A percentile compares a stretch with the other conserved stretches of the same genome.
Conservation (phyloP, 148 eudicot genomes). For the Chenopodium suecicum region DNA sequence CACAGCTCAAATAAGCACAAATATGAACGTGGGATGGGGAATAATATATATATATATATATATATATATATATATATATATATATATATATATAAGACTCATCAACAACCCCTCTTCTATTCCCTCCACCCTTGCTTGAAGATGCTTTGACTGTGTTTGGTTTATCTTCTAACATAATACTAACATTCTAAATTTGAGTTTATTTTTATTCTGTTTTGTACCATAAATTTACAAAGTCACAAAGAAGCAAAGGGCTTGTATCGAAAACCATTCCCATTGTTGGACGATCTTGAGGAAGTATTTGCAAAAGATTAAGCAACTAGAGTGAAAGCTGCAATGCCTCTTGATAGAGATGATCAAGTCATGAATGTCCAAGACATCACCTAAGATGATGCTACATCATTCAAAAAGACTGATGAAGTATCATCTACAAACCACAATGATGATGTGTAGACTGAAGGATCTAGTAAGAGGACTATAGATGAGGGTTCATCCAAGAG, state of each 20-base stretch:
- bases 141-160: too few species aligned
- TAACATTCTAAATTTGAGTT: too few species aligned
- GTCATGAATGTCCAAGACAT: background rate
- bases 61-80: too few species aligned
- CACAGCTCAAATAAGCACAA: too few species aligned
- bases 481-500: background rate
- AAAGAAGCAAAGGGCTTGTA: background rate
- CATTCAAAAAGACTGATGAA: too few species aligned
- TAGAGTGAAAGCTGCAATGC: background rate
- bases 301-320: conserved; percentile 3
- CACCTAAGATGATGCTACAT: background rate
- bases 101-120: too few species aligned
- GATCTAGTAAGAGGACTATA: background rate
- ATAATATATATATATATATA: too few species aligned
- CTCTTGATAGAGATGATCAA: background rate
- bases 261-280: conserved; percentile 2
- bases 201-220: too few species aligned
- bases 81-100: too few species aligned
- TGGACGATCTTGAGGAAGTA: conserved; percentile 8
- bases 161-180: too few species aligned
- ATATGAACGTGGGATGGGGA: too few species aligned
- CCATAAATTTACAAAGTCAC: background rate
- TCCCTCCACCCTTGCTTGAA: too few species aligned
- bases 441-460: background rate
- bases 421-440: background rate